Conservation (phyloP, 257 asterid species). For the Solanum boliviense region DNA sequence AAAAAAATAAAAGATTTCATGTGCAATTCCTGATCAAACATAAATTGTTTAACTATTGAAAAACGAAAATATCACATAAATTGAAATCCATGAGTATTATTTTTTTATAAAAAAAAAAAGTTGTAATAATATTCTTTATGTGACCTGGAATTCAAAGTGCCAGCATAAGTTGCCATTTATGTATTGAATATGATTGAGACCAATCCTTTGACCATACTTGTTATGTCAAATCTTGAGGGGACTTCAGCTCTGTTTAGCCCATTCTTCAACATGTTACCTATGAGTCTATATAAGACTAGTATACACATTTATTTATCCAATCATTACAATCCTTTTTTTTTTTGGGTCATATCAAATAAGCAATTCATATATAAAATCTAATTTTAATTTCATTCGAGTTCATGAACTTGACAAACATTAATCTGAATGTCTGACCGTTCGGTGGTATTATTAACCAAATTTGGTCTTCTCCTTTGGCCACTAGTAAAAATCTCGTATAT, state of each 20-base stretch:
- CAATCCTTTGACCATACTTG: conserved; percentile 4
- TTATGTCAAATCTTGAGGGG: conserved; percentile 17
- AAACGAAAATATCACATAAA: background rate
- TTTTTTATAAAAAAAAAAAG: too few relatives aligned
- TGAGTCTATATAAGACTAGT: background rate
- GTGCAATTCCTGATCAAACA: too few relatives aligned
- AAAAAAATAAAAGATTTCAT: too few relatives aligned
- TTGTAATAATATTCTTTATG: background rate
- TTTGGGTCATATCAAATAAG: background rate
- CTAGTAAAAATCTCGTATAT: background rate
- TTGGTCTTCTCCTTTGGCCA: background rate
- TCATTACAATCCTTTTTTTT: background rate
- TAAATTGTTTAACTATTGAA: too few relatives aligned
- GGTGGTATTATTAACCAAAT: background rate
- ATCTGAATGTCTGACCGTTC: background rate
- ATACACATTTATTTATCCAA: background rate
- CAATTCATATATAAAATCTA: background rate
- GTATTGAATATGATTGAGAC: conserved; percentile 3
- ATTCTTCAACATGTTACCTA: background rate
- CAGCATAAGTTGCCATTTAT: background rate
- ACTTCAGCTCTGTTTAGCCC: background rate
- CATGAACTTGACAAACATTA: background rate
- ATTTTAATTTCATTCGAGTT: background rate
- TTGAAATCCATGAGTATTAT: too few relatives aligned
- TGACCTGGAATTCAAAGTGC: background rate